Base-by-base conservation (phyloP, 1,139 yeast genomes). In the Yamadazyma kanchanaburiensis region DNA sequence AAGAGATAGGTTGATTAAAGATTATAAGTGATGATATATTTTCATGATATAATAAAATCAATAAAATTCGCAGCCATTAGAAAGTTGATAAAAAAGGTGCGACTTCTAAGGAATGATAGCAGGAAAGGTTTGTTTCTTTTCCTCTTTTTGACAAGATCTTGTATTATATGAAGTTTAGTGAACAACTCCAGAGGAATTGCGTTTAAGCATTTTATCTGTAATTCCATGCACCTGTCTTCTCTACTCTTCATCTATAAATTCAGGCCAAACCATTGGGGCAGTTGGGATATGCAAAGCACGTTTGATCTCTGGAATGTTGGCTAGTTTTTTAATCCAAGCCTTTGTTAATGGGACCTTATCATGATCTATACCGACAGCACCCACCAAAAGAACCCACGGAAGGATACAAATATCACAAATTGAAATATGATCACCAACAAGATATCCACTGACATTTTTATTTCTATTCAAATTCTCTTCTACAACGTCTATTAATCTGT, bases 351-450 rank as follows among this genome's bases (percentile, higher is more conserved):
- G 80, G 49, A 54, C 74, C 32, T 70, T 60, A 11, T 49, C 45
- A 18, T 66, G 32, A 34, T 70, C 72, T 35, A 70, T 50, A 1
- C 52, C 64, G 25, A 64, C 28, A 8, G n/a, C 23, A 3, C 23
- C 24, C 11, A 42, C 24, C 25, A 27, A 15, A 10, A 30, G 25
- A 15, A 51, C 49, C 74, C 74, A 69, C 3, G 72, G 62, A 37
- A 56, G 64, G 10, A 62, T 48, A 12, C 66, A 21, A 27, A 77
- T 47, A 48, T 78, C 85, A 6, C 80, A 79, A 46, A 74, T 55
- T 12, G 76, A 58, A 31, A 74, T 43, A 37, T 73, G 77, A 43
- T 70, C 67, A 21, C 84, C 82, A 21, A 75, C 84, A 11, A 78
- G 53, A 51, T 52, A 77, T 1, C 73, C 74, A 22, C 68, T 69